phyloP scores from a whole-genome alignment of 495 filamentous ascomycete species.

The Annulohypoxylon bovei region DNA sequence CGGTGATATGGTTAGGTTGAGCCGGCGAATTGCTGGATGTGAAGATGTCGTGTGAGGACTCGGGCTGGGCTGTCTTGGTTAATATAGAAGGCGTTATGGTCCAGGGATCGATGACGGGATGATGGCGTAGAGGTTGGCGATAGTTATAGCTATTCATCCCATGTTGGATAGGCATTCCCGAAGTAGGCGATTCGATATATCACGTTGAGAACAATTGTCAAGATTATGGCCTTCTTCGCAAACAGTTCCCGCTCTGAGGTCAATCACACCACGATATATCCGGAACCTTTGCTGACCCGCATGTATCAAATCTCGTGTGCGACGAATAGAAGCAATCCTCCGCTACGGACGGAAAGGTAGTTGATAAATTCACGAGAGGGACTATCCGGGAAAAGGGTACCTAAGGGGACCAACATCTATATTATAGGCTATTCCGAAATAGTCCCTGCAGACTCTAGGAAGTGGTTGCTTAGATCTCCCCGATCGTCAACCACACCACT shows the following conservation, averaged over 20 bases:
- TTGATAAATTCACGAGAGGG: slow-evolving; percentile 27
- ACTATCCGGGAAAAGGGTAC: slow-evolving; percentile 6
- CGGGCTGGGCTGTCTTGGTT: not conserved
- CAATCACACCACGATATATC: slow-evolving; percentile 16
- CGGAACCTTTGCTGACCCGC: slow-evolving; percentile 24
- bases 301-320: slow-evolving; percentile 22
- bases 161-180: slow-evolving; percentile 8
- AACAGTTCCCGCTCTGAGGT: slow-evolving; percentile 6
- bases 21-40: not conserved
- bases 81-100: slow-evolving; percentile 4
- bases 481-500: slow-evolving; percentile 5
- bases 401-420: slow-evolving; percentile 10
- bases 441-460: slow-evolving; percentile 21
- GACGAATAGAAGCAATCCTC: slow-evolving; percentile 19
- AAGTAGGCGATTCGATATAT: slow-evolving; percentile 26
- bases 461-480: slow-evolving; percentile 21
- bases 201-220: slow-evolving; percentile 16
- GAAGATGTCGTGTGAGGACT: not conserved
- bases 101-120: not conserved
- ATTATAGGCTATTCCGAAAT: slow-evolving; percentile 32
- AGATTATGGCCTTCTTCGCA: slow-evolving; percentile 4
- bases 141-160: slow-evolving; percentile 20
- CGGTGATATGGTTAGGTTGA: not conserved
- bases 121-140: slow-evolving; percentile 7
- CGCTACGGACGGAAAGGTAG: slow-evolving; percentile 12